Evolutionary conservation across 2,329 filamentous ascomycete genomes (phyloP).

Genomic region (Cladosporium velox): DNA sequence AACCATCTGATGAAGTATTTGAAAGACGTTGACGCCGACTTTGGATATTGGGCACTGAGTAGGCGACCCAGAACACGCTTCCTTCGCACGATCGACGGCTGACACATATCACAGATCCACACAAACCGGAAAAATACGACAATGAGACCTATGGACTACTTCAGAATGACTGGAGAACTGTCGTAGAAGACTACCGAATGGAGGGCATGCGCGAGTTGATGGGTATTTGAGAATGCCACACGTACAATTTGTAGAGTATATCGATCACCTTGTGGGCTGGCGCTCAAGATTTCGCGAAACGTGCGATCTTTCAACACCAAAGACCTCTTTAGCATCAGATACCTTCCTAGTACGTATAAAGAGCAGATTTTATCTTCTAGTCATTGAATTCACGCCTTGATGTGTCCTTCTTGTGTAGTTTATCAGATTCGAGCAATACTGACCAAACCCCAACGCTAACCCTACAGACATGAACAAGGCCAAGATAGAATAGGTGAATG

Average conservation of each 20-base stretch:
- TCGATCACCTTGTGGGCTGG: background rate
- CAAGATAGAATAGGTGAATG: background rate
- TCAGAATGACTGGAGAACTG: slow-evolving; percentile 64
- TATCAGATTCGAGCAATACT: background rate
- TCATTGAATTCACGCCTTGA: background rate
- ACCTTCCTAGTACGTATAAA: background rate
- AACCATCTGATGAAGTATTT: slow-evolving; percentile 62
- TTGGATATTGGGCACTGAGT: slow-evolving; percentile 67
- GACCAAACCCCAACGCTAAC: background rate
- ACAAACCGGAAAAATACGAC: slow-evolving; percentile 60
- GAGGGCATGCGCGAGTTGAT: slow-evolving; percentile 31
- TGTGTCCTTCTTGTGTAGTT: background rate
- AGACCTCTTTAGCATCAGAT: background rate
- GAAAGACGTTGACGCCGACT: slow-evolving; percentile 55
- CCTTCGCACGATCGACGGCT: background rate
- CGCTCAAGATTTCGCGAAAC: background rate
- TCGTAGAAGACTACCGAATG: slow-evolving; percentile 30
- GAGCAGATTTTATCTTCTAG: background rate
- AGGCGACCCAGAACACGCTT: background rate
- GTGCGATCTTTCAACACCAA: background rate
- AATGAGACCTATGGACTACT: slow-evolving; percentile 64
- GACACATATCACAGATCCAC: slow-evolving; percentile 47
- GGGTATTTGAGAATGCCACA: background rate
- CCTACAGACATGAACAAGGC: background rate
- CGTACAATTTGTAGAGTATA: background rate